Evolutionary conservation across 2,329 filamentous ascomycete species (phyloP), one percentile per base, ranked within the genome.

Genomic region (Neofusicoccum sp.): DNA sequence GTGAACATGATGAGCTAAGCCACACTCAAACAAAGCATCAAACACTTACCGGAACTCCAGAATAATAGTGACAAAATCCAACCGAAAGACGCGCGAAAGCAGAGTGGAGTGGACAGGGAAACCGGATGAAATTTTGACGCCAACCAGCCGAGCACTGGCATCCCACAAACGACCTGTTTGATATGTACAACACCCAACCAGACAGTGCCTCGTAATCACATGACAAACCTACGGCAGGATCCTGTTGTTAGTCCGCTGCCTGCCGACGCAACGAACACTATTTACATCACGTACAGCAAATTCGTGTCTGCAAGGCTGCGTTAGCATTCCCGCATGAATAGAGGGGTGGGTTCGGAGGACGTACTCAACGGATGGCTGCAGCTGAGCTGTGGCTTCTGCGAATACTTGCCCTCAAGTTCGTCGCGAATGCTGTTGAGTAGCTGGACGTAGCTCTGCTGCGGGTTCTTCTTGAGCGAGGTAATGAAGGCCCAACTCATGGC

Each of bases 401-500:
- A 84, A 76, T 99, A 99, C 76, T 96, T 95, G 43, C 86, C 86
- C 68, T 90, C 82, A 64, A 99, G 83, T 73, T 97, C 89, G 63
- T 97, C 93, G 64, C 95, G 91, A 72, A 99, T 93, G 77, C 89
- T 97, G 83, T 97, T 98, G 69, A 99, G 85, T 64, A 99, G 82
- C 81, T 97, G 89, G 56, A 98, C 91, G 74, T 99, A 99, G 79
- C 90, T 97, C 81, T 98, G 95, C 75, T 96, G 89, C 0, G 92
- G 92, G 74, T 96, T 96, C 81, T 93, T 92, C 83, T 91, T 93
- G 72, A 98, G 84, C 22, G 93, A 89, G 1, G 85, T 88, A 76
- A 99, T 95, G 77, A 99, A 99, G 2, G 95, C 95, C 87, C 91
- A 97, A 3, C 93, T 97, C 95, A 99, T 98, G 77, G 95, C 95